Evolutionary conservation across 257 asterid genomes (phyloP).

Genomic region (Thymus quinquecostatus): DNA sequence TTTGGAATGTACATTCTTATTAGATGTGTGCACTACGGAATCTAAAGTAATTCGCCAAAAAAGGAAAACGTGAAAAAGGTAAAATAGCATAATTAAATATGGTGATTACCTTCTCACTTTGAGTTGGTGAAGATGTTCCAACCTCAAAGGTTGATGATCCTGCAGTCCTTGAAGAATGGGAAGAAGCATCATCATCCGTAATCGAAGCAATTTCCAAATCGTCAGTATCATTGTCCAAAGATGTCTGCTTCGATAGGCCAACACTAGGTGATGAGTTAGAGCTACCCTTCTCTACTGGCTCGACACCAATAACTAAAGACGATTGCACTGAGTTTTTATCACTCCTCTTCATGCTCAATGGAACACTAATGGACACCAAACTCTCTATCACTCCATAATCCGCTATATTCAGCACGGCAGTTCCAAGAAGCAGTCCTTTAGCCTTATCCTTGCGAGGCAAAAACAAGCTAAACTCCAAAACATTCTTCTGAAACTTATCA

Average conservation of each 20-base stretch:
- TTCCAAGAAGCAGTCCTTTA: conserved; percentile 74
- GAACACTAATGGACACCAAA: conserved; percentile 43
- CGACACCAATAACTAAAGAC: conserved; percentile 55
- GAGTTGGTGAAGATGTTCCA: conserved; percentile 58
- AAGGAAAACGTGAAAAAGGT: background rate
- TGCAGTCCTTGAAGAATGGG: conserved; percentile 64
- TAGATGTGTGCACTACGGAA: too few relatives aligned
- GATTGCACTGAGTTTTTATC: conserved; percentile 52
- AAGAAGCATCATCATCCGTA: conserved; percentile 69
- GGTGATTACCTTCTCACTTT: conserved; percentile 55
- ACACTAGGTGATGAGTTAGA: conserved; percentile 60
- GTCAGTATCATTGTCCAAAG: conserved; percentile 52
- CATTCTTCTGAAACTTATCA: conserved; percentile 72
- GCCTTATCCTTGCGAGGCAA: conserved; percentile 73
- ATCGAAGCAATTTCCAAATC: conserved; percentile 44
- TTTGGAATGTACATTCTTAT: background rate
- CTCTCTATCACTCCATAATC: conserved; percentile 72
- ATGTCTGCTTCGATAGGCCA: conserved; percentile 52
- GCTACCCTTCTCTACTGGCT: conserved; percentile 65
- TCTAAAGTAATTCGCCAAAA: background rate
- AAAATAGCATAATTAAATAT: conserved; percentile 16
- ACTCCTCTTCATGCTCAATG: conserved; percentile 64
- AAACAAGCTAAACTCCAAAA: conserved; percentile 64
- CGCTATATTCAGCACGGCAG: conserved; percentile 67
- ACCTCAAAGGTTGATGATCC: conserved; percentile 48